Conservation (phyloP, 441 rosid species). For the Flueggea neowawraea region DNA sequence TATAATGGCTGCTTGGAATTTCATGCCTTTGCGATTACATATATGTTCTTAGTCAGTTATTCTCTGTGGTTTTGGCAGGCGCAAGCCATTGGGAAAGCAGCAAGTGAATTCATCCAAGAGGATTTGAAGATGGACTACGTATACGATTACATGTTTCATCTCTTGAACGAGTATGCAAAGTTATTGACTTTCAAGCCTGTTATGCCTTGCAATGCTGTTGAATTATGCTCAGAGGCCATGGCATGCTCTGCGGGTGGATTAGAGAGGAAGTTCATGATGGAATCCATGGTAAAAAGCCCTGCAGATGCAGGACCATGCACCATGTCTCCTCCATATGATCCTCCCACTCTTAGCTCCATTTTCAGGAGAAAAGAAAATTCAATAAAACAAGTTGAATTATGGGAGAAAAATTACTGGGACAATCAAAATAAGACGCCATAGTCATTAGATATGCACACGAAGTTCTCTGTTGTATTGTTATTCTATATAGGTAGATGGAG, state of each 20-base stretch:
- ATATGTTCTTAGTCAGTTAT: not conserved
- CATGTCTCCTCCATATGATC: slow-evolving; percentile 68
- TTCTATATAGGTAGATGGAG: not conserved
- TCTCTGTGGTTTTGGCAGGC: slow-evolving; percentile 44
- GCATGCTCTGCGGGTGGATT: slow-evolving; percentile 50
- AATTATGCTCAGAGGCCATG: slow-evolving; percentile 63
- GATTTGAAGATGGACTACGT: slow-evolving; percentile 68
- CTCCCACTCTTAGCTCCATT: slow-evolving; percentile 31
- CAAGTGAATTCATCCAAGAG: slow-evolving; percentile 52
- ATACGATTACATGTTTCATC: slow-evolving; percentile 91
- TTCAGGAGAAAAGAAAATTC: slow-evolving; percentile 30
- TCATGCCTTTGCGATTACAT: not conserved
- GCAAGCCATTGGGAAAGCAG: slow-evolving; percentile 56
- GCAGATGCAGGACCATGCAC: slow-evolving; percentile 50
- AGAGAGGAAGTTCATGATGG: slow-evolving; percentile 52
- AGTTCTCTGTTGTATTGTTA: not conserved
- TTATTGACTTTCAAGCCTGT: slow-evolving; percentile 63
- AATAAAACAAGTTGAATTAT: slow-evolving; percentile 33
- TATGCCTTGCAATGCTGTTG: slow-evolving; percentile 40
- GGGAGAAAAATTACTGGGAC: slow-evolving; percentile 58
- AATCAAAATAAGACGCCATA: slow-evolving; percentile 15
- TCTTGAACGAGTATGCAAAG: slow-evolving; percentile 62
- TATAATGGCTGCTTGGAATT: not conserved
- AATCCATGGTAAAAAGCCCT: slow-evolving; percentile 62
- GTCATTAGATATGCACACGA: not conserved